Evolutionary conservation across 257 asterid species (phyloP).

Genomic region (Echium plantagineum): DNA sequence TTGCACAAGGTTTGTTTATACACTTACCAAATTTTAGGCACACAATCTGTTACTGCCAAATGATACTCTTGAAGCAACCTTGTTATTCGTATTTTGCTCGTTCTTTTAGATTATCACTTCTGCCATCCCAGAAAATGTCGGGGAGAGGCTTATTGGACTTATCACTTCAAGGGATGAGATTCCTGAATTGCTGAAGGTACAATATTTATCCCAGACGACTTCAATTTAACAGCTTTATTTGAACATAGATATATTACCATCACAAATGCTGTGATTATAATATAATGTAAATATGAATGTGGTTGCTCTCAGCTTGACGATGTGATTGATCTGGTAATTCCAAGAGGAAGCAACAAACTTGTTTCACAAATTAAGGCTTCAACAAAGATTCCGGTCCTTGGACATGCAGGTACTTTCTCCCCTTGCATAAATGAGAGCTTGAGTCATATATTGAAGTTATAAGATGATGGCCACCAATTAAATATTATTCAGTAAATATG

Average conservation of each 20-base stretch:
- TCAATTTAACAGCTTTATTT: neutral
- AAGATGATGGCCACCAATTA: neutral
- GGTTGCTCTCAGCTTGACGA: conserved; percentile 56
- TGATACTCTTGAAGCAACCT: neutral
- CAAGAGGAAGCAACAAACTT: conserved; percentile 86
- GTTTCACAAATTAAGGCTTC: conserved; percentile 76
- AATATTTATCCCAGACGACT: neutral
- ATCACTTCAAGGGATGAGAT: conserved; percentile 76
- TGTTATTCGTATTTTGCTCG: neutral
- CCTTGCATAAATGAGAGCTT: neutral
- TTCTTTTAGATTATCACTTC: conserved; percentile 50
- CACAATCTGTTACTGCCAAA: neutral
- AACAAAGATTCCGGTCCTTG: conserved; percentile 84
- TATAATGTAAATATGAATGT: neutral
- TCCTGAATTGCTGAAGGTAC: conserved; percentile 73
- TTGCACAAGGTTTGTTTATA: conserved; percentile 48
- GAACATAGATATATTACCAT: neutral
- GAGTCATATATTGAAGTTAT: neutral
- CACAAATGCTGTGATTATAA: neutral
- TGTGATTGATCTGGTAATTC: conserved; percentile 86
- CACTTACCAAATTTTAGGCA: neutral
- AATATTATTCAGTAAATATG: neutral
- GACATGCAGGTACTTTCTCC: conserved; percentile 51
- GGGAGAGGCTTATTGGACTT: conserved; percentile 63
- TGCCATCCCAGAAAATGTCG: conserved; percentile 56